Evolutionary conservation across 441 rosid species (phyloP).

Genomic region (Metrosideros polymorpha): DNA sequence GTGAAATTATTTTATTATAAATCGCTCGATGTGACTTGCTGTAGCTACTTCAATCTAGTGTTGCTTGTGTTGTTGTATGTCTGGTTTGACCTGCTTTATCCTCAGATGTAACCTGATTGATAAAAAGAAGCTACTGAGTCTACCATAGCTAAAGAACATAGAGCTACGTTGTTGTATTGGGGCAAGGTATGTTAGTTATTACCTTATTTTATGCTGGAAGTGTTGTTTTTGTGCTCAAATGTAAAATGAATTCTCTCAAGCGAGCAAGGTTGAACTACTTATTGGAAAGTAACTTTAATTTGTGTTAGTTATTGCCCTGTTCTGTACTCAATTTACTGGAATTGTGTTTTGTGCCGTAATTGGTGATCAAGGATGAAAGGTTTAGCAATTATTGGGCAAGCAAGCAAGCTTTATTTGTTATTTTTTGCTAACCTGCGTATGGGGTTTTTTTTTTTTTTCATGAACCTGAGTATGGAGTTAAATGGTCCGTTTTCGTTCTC

Average conservation of each 20-base stretch:
- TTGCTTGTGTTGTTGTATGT: neutral
- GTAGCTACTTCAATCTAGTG: neutral
- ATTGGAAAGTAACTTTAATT: neutral
- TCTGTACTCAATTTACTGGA: no score
- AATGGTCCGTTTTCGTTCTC: no score
- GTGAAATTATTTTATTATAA: no score
- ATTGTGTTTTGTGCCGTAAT: no score
- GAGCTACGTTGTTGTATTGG: neutral
- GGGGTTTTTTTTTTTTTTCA: no score
- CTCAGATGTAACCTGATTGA: neutral
- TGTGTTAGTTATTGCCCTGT: neutral
- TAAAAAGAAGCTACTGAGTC: neutral
- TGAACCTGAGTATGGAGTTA: no score
- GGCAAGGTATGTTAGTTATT: neutral
- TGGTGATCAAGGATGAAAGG: no score
- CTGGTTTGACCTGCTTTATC: neutral
- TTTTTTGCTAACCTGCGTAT: no score
- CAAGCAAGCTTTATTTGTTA: no score
- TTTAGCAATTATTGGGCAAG: no score
- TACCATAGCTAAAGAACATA: neutral
- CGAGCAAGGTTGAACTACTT: neutral
- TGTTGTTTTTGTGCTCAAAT: neutral
- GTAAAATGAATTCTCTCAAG: neutral
- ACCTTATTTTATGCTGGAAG: neutral
- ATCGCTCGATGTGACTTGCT: neutral